Conservation (phyloP, 257 asterid genomes). For the Solanum sejunctum region DNA sequence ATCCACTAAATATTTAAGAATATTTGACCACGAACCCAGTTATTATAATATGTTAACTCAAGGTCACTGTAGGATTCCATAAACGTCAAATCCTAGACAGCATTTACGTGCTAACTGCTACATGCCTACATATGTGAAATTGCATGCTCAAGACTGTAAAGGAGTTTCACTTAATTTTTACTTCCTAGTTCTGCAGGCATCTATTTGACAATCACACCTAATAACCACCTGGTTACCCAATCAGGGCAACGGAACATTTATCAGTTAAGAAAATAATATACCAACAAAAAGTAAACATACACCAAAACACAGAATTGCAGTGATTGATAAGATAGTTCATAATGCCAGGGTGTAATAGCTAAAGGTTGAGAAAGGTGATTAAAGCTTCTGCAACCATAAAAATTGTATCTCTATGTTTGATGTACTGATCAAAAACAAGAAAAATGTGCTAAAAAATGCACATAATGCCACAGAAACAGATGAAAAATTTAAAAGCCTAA, state of each 20-base stretch:
- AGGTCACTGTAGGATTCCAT: background rate
- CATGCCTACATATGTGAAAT: background rate
- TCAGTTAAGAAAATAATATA: background rate
- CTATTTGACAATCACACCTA: background rate
- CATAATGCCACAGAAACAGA: background rate
- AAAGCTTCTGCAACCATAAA: background rate
- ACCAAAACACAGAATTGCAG: background rate
- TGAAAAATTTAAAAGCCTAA: background rate
- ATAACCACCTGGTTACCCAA: background rate
- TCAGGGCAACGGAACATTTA: background rate
- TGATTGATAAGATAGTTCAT: background rate
- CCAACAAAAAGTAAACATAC: background rate
- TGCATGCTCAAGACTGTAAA: background rate
- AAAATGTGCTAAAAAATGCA: background rate
- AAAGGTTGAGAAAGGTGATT: background rate
- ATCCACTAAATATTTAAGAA: background rate
- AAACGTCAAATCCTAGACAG: background rate
- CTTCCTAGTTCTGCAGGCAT: background rate
- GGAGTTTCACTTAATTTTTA: background rate
- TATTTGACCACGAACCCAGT: background rate
- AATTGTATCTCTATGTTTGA: background rate
- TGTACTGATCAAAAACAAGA: background rate
- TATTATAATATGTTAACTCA: background rate
- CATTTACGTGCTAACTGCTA: background rate
- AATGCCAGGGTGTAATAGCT: background rate